Conservation (phyloP, 768 basidiomycete species). For the Tylopilus cervinicoccineus region DNA sequence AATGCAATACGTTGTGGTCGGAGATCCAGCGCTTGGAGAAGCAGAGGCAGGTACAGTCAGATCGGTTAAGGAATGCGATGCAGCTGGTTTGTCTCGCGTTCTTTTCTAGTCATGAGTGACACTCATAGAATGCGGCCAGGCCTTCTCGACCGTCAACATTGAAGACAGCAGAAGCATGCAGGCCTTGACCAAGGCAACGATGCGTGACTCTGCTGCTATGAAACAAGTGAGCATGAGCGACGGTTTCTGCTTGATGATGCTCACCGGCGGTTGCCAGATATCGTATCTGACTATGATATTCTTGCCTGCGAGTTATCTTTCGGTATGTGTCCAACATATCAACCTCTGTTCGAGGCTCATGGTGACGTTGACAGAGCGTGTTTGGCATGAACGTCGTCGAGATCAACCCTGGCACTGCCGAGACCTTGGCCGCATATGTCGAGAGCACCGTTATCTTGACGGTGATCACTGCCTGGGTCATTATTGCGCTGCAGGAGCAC, state of each 20-base stretch:
- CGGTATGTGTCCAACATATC: conserved; percentile 15
- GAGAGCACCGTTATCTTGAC: conserved; percentile 48
- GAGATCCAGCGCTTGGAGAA: conserved; percentile 39
- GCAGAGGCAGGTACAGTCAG: conserved; percentile 25
- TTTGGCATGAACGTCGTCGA: conserved; percentile 30
- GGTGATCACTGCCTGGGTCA: conserved; percentile 49
- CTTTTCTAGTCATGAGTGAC: background rate
- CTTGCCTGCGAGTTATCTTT: conserved; percentile 49
- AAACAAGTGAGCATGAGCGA: conserved; percentile 22
- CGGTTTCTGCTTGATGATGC: background rate
- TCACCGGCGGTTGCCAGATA: conserved; percentile 32
- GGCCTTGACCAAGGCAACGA: conserved; percentile 43
- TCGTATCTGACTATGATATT: conserved; percentile 61
- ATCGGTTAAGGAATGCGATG: conserved; percentile 32
- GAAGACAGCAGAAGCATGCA: conserved; percentile 53
- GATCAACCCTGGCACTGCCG: conserved; percentile 25
- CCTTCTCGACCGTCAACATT: conserved; percentile 58
- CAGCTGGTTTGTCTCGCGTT: conserved; percentile 20
- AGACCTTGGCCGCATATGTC: conserved; percentile 37
- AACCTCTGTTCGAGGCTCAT: background rate
- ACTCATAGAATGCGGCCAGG: conserved; percentile 32
- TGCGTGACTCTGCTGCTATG: conserved; percentile 40
- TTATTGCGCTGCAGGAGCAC: conserved; percentile 46
- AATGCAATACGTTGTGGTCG: conserved; percentile 32
- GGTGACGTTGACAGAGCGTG: conserved; percentile 25